Evolutionary conservation across 1,139 yeast species (phyloP), one percentile per base, ranked within the genome.

Genomic region (Torulaspora globosa): DNA sequence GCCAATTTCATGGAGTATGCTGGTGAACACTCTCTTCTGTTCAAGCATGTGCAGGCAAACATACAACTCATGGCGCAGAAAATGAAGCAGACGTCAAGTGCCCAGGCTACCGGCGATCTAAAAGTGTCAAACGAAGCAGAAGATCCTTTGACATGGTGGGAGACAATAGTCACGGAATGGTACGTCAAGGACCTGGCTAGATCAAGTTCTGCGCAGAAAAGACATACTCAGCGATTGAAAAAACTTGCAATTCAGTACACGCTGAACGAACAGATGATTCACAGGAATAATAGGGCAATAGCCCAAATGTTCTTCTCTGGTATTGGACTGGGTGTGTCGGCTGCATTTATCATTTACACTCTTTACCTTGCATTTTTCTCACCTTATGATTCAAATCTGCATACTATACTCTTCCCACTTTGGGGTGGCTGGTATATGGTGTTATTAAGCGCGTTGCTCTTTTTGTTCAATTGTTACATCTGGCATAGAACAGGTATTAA

Each of bases 371-470:
- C 68, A 0, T 50, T 67, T 12, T 64, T 65, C 16, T 59, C 68
- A 12, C 46, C 62, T 1, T 16, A 62, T 0, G 45, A 49, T 8
- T 67, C 70, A 1, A 62, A 65, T 2, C 61, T 77, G 12, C 77
- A 79, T 1, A 69, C 67, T 39, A 82, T 68, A 49, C 62, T 90
- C 48, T 66, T 92, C 39, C 97, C 94, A 59, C 74, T 92, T 3
- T 92, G 96, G 96, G 97, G 83, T 5, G 97, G 97, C 1, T 88
- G 88, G 63, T 78, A 89, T 54, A 61, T 89, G 47, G 66, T 84
- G 5, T 71, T 76, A 36, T 57, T 89, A 14, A 74, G 84, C 59
- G 68, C 81, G 11, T 57, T 83, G 15, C 67, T 88, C 10, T 82
- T 90, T 62, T 82, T 82, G 8, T 50, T 85, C 32, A 82, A 86